Percentiles rank a stretch among this genome's conserved stretches.
These are phyloP conservation scores for Parsonsia alboflavescens DNA, from an alignment of 257 asterid genomes.

Conservation along the genomic window DNA sequence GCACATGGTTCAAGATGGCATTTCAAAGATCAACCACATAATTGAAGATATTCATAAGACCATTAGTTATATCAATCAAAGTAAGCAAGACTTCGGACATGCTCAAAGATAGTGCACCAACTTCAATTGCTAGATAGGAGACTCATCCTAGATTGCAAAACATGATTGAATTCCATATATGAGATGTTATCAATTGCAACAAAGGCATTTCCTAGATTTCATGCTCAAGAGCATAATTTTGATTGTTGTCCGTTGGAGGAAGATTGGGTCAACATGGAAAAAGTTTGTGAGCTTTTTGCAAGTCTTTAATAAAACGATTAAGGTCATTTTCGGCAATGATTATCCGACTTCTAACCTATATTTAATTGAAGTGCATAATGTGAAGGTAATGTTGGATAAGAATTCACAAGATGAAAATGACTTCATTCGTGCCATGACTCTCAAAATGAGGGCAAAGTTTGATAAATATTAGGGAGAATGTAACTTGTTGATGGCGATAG, in stretches of 20 bases:
- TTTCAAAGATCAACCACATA: too few species aligned
- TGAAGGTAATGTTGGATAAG: neutral
- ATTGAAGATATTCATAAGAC: too few species aligned
- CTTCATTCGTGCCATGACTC: neutral
- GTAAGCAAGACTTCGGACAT: neutral
- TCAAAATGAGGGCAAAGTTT: neutral
- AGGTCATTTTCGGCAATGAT: neutral
- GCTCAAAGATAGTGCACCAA: neutral
- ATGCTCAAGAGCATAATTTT: too few species aligned
- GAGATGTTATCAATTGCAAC: neutral
- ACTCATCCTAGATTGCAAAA: neutral
- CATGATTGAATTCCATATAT: constrained; percentile 2
- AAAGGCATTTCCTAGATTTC: neutral
- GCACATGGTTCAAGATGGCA: too few species aligned
- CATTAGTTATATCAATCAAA: too few species aligned
- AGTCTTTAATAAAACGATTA: neutral
- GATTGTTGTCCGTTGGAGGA: neutral
- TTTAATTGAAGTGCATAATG: neutral
- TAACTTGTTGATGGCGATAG: neutral
- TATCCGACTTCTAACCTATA: neutral
- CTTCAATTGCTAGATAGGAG: neutral
- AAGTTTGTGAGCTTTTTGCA: neutral
- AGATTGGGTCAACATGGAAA: neutral
- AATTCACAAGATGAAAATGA: neutral
- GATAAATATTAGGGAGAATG: constrained; percentile 1